Evolutionary conservation across 2,329 filamentous ascomycete genomes (phyloP), one percentile per base, ranked within the genome.

Genomic region (Exserohilum turcica): DNA sequence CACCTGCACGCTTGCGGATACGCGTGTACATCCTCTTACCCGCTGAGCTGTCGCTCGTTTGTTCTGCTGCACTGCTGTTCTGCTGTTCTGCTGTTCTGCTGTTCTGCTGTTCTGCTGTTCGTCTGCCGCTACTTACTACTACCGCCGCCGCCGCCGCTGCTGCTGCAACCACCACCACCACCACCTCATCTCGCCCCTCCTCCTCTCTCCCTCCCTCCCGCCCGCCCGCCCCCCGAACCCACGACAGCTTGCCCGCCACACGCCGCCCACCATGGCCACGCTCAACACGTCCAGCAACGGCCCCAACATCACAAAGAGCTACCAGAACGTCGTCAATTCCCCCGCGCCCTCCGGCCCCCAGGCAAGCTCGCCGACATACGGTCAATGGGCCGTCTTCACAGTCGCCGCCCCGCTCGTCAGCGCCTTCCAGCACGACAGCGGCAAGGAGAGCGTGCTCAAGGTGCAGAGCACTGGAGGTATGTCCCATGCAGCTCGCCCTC

Each of bases 391-490:
- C 16, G 81, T 99, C 57, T 96, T 95, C 78, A 90, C 90, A 6
- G 94, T 99, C 35, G 90, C 94, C 73, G 90, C 93, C 55, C 94
- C 94, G 48, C 84, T 99, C 35, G 84, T 91, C 73, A 97, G 89
- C 78, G 92, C 92, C 54, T 99, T 99, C 75, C 91, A 96, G 77
- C 80, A 83, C 60, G 90, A 94, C 72, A 82, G 85, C 52, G 88
- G 86, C 62, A 97, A 97, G 79, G 93, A 97, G 78, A 97, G 93
- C 75, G 85, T 97, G 1, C 80, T 99, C 64, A 97, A 97, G 78
- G 93, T 99, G 45, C 92, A 97, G 74, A 87, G 83, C 71, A 95
- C 91, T 43, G 93, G 92, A 80, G 90, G 91, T 93, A 76, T 76
- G 70, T 67, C n/a, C 40, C 13, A 43, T 13, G 15, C 6, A 45